Evolutionary conservation across 202 grass and related monocot genomes (phyloP), one percentile per base, ranked within the genome.

Genomic region (Carex arenaria): DNA sequence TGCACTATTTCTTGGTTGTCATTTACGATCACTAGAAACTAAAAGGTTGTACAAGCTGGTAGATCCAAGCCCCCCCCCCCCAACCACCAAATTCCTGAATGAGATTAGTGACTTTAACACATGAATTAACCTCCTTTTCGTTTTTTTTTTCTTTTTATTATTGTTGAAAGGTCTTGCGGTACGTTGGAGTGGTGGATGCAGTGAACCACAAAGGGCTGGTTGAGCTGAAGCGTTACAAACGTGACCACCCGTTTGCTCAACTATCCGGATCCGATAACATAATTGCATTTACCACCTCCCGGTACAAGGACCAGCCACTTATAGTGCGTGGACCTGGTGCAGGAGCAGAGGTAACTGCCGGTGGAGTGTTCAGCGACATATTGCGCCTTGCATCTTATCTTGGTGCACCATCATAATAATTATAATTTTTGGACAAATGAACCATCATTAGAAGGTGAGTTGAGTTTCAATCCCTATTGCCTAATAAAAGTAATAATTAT

Each of bases 341-440:
- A 3, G 96, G 96, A 0, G 93, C 96, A 1, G 96, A 99, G 78
- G 96, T 99, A 31, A 99, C 96, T 5, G 96, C 96, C 0, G 96
- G 93, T 30, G 96, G 96, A 19, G 86, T 99, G 23, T 99, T 99
- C 88, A 90, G 93, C 13, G 96, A 99, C 84, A 92, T 99, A 31
- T 72, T 99, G 69, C 85, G 93, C 60, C 79, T 99, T 59, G 93
- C 93, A 0, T 99, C 96, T 57, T 99, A 92, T 89, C 91, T 99
- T 1, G 96, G 96, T 0, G 93, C 96, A 23, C 93, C 96, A 5
- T 95, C 93, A 0, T 98, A 92, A 64, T 81, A 20, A 80, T 80
- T 22, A 15, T 78, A 56, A 59, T 59, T 59, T 15, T 32, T 78
- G 52, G 51, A 77, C 7, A 57, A 77, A 36, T 56, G 19, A 60